Base-by-base conservation (phyloP, 2,329 filamentous ascomycete genomes). In the Chrysosporium queenslandicum region DNA sequence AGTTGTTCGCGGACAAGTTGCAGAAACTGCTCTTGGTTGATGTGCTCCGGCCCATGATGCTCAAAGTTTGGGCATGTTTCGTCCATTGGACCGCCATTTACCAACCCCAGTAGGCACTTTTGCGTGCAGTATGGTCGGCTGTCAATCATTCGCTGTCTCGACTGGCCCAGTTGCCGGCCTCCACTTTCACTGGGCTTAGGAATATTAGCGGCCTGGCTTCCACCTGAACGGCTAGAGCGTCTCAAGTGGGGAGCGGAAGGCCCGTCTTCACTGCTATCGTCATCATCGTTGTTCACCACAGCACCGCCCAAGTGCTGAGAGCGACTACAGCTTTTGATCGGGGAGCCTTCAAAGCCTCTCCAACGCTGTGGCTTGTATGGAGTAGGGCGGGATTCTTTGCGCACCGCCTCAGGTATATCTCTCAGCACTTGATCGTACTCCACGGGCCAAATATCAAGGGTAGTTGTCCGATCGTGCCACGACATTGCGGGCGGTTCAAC, bases 91-190 rank as follows among this genome's bases (percentile, higher is more conserved):
- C 57, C 54, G 32, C 65, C 58, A 12, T 56, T 53, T 5, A 64
- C 54, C 30, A 74, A 57, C n/a, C 69, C 68, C 4, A 64, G 58
- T 12, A 74, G 61, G 58, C 70, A 73, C 36, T 62, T 61, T 23
- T 71, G 65, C 0, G 68, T 70, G 58, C 67, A 73, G 55, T 69
- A 72, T 43, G 55, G 57, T 37, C 60, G 54, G 25, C 51, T 50
- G 37, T 53, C 14, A 12, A 27, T n/a, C 16, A 32, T 46, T 5
- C 6, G 4, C 11, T n/a, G n/a, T n/a, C n/a, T 29, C 5, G 9
- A 49, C 32, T 14, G 7, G 21, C 2, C 12, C 9, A 29, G 18
- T 6, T 32, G 48, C 32, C 23, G 20, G 25, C 18, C 18, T n/a
- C 4, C 16, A n/a, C 3, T 53, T 36, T 11, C 14, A 16, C 32